Evolutionary conservation across 2,329 filamentous ascomycete genomes (phyloP).

Genomic region (Rachicladosporium sp.): DNA sequence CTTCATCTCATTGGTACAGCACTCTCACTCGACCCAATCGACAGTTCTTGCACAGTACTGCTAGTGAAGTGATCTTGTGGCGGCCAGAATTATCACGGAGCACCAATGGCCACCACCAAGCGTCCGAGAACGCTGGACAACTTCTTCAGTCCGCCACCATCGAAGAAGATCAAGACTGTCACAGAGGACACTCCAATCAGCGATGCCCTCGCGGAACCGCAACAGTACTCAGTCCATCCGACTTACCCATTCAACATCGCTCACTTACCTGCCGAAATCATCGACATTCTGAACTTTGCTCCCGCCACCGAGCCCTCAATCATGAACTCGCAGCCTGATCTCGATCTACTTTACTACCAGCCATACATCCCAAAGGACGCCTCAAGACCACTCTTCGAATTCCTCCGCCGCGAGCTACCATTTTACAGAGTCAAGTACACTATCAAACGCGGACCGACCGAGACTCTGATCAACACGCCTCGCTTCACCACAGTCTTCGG

Average conservation of each 20-base stretch:
- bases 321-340: constrained; percentile 56
- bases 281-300: constrained; percentile 28
- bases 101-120: constrained; percentile 14
- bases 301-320: constrained; percentile 37
- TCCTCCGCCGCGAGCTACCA: constrained; percentile 59
- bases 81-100: neutral
- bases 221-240: constrained; percentile 28
- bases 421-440: constrained; percentile 35
- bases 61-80: neutral
- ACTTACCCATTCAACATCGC: constrained; percentile 43
- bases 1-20: too few species aligned
- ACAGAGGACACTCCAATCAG: constrained; percentile 5
- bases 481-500: constrained; percentile 52
- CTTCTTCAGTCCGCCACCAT: constrained; percentile 48
- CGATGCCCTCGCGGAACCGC: neutral
- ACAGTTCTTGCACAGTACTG: neutral
- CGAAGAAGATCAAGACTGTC: constrained; percentile 26
- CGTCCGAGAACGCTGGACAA: constrained; percentile 54
- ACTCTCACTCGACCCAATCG: neutral
- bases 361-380: constrained; percentile 53
- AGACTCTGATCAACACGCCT: constrained; percentile 50
- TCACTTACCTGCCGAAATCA: constrained; percentile 33
- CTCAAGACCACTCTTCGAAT: constrained; percentile 52
- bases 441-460: constrained; percentile 52
- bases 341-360: constrained; percentile 65